Evolutionary conservation across 2,329 filamentous ascomycete genomes (phyloP).

Genomic region (Colletotrichum horii): DNA sequence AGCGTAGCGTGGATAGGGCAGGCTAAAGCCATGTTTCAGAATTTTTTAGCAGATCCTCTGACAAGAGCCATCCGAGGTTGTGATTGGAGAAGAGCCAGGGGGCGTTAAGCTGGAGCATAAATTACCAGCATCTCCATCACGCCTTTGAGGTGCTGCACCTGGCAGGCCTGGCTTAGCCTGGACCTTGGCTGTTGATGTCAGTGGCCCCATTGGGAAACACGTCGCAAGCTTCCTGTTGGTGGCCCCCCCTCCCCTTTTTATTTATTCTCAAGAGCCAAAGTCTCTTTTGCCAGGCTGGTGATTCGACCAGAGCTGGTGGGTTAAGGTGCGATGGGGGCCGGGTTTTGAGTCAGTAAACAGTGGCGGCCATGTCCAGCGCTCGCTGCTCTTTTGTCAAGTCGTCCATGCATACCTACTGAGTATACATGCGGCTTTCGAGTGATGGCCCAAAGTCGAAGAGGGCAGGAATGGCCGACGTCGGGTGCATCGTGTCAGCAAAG

Average conservation of each 20-base stretch:
- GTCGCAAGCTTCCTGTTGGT: constrained; percentile 11
- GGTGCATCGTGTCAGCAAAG: not conserved
- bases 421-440: not conserved
- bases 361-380: not conserved
- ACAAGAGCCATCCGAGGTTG: constrained; percentile 18
- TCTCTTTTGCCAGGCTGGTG: constrained; percentile 1
- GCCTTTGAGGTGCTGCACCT: constrained; percentile 11
- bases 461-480: not conserved
- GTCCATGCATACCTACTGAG: not conserved
- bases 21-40: constrained; percentile 19
- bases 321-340: not conserved
- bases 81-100: constrained; percentile 9
- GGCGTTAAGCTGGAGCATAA: constrained; percentile 17
- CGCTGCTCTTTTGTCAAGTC: not conserved
- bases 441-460: not conserved
- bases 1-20: not conserved
- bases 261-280: not conserved
- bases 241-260: not conserved
- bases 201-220: constrained; percentile 13
- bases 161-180: not conserved
- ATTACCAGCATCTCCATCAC: constrained; percentile 16
- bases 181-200: constrained; percentile 13
- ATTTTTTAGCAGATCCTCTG: constrained; percentile 17
- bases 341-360: constrained; percentile 4
- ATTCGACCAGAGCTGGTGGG: not conserved